Evolutionary conservation across 305 asterid species (phyloP).

Genomic region (Fraxinus greggii): DNA sequence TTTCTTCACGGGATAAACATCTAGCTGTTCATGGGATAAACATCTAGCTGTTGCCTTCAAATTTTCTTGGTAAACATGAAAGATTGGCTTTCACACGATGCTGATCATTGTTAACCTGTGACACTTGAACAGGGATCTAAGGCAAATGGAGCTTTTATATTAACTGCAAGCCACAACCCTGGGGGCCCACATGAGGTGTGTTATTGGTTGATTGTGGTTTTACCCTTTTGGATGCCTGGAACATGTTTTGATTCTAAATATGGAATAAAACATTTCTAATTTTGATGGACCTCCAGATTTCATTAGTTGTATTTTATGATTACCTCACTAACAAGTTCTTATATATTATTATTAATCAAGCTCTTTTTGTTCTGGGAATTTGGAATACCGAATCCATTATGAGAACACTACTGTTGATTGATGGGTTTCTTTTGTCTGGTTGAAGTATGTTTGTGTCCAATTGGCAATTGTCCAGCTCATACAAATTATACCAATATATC

Average conservation of each 20-base stretch:
- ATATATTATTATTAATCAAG: not conserved
- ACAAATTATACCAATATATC: not conserved
- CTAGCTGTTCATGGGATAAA: slow-evolving; percentile 10
- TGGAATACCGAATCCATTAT: not conserved
- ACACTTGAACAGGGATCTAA: slow-evolving; percentile 68
- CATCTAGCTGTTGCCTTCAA: slow-evolving; percentile 11
- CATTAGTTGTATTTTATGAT: not conserved
- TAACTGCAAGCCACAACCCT: slow-evolving; percentile 99
- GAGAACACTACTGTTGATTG: not conserved
- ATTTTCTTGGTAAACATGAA: not conserved
- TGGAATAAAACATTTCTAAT: not conserved
- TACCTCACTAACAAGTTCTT: not conserved
- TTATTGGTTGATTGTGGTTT: slow-evolving; percentile 14
- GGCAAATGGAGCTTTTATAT: slow-evolving; percentile 88
- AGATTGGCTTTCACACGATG: not conserved
- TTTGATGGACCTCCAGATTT: not conserved
- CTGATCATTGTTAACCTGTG: slow-evolving; percentile 16
- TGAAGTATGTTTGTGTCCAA: not conserved
- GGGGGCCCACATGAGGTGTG: slow-evolving; percentile 94
- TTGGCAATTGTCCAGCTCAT: not conserved
- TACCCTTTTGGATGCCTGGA: slow-evolving; percentile 10
- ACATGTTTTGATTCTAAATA: not conserved
- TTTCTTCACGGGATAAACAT: slow-evolving; percentile 15
- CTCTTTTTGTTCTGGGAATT: not conserved
- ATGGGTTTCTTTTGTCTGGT: slow-evolving; percentile 1